These are phyloP conservation scores for Salix dunnii DNA, from an alignment of 345 rosid genomes.

Conservation along the genomic window DNA sequence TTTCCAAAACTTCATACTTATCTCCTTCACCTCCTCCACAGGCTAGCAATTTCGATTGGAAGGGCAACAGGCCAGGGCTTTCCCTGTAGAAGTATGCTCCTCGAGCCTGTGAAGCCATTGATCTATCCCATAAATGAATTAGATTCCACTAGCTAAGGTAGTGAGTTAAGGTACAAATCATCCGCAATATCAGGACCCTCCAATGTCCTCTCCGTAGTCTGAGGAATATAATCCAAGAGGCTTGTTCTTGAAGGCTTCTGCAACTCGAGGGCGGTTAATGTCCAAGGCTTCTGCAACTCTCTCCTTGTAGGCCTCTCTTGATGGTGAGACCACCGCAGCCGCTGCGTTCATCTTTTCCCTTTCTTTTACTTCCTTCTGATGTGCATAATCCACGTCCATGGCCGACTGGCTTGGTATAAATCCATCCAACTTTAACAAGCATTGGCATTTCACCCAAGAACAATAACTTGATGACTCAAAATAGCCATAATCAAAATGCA, in stretches of 20 bases:
- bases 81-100: slow-evolving; percentile 48
- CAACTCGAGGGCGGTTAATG: no score
- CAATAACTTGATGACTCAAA: no score
- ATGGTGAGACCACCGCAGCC: slow-evolving; percentile 37
- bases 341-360: slow-evolving; percentile 40
- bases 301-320: slow-evolving; percentile 62
- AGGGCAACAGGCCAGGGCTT: slow-evolving; percentile 63
- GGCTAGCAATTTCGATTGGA: slow-evolving; percentile 45
- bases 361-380: slow-evolving; percentile 38
- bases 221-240: slow-evolving; percentile 37
- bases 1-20: slow-evolving; percentile 20
- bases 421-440: slow-evolving; percentile 6
- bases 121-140: slow-evolving; percentile 49
- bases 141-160: slow-evolving; percentile 45
- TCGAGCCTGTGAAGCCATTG: slow-evolving; percentile 46
- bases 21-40: slow-evolving; percentile 23
- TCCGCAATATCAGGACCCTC: slow-evolving; percentile 12
- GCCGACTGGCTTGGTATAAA: slow-evolving; percentile 20
- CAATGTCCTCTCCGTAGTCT: slow-evolving; percentile 17
- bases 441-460: no score
- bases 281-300: slow-evolving; percentile 62
- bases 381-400: slow-evolving; percentile 18
- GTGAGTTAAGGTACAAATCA: slow-evolving; percentile 14
- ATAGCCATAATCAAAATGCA: no score
- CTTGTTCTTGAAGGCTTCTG: slow-evolving; percentile 68